Conservation (phyloP, 768 basidiomycete species). For the Boletus huronensis region DNA sequence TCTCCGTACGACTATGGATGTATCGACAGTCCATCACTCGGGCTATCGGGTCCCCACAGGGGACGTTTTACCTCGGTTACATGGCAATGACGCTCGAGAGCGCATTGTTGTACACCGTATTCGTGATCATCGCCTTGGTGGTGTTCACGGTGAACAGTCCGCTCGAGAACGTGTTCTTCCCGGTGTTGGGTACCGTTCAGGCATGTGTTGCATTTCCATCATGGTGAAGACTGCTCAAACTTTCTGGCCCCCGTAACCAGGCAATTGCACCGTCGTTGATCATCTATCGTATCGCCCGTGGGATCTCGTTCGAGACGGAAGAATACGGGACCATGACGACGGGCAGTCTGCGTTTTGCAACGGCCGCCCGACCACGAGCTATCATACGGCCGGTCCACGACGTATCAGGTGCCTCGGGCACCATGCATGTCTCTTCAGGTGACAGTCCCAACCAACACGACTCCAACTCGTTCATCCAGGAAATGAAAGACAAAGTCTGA, state of each 20-base stretch:
- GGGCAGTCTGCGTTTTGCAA: slow-evolving; percentile 14
- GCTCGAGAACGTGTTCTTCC: slow-evolving; percentile 23
- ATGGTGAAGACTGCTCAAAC: background rate
- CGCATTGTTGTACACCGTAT: slow-evolving; percentile 16
- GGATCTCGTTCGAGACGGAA: slow-evolving; percentile 21
- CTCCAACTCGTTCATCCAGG: slow-evolving; percentile 12
- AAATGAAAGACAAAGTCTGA: slow-evolving; percentile 8
- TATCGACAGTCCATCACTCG: slow-evolving; percentile 12
- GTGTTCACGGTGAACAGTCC: slow-evolving; percentile 21
- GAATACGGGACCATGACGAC: background rate
- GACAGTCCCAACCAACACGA: background rate
- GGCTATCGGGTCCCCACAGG: slow-evolving; percentile 11
- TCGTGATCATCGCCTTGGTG: slow-evolving; percentile 8
- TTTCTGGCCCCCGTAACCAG: background rate
- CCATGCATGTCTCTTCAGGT: slow-evolving; percentile 1
- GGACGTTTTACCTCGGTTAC: slow-evolving; percentile 20
- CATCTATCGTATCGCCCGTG: slow-evolving; percentile 20
- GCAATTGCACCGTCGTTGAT: slow-evolving; percentile 20
- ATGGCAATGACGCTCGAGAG: slow-evolving; percentile 28
- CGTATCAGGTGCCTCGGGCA: slow-evolving; percentile 7
- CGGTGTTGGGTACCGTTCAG: slow-evolving; percentile 21
- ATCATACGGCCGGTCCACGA: background rate
- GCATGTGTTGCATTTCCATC: background rate
- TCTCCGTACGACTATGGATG: slow-evolving; percentile 16
- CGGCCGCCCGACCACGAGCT: background rate